phyloP scores from a whole-genome alignment of 192 early-diverging fungal species.

The Gonapodya prolifera region DNA sequence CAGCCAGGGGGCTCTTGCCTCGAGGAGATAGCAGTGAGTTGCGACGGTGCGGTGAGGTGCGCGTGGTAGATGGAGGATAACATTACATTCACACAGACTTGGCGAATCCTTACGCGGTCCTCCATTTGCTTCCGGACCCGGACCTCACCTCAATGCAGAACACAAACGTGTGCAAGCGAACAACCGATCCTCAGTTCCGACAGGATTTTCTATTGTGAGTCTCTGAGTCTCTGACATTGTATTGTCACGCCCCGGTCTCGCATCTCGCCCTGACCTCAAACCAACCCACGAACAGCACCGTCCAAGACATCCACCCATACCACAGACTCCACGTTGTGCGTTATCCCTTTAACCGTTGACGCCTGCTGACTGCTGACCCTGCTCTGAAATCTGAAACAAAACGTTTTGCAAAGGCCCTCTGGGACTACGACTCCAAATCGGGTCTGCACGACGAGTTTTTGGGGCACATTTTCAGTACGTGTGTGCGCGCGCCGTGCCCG shows the following conservation, averaged over 20 bases:
- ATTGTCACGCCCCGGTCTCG: too few relatives aligned
- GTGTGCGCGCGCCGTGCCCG: neutral
- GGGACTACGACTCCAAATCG: neutral
- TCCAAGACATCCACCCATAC: neutral
- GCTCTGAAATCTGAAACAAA: neutral
- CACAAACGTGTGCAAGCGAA: conserved; percentile 5
- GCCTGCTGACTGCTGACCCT: too few relatives aligned
- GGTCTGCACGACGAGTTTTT: neutral
- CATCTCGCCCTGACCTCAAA: too few relatives aligned
- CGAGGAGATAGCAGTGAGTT: neutral
- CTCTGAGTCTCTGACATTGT: too few relatives aligned
- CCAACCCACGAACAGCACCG: neutral
- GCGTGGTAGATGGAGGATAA: neutral
- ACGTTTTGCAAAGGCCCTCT: neutral
- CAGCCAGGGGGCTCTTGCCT: neutral
- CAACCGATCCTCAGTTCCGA: neutral
- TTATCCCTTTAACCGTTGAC: too few relatives aligned
- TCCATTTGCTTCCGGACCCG: conserved; percentile 15
- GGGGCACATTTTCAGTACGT: neutral
- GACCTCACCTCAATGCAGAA: conserved; percentile 12
- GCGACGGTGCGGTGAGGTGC: neutral
- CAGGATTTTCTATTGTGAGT: neutral
- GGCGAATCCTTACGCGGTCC: conserved; percentile 12
- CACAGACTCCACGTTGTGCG: neutral
- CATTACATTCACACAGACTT: neutral